phyloP scores from a whole-genome alignment of 805 yeast species.

The Komagataella ulmi region DNA sequence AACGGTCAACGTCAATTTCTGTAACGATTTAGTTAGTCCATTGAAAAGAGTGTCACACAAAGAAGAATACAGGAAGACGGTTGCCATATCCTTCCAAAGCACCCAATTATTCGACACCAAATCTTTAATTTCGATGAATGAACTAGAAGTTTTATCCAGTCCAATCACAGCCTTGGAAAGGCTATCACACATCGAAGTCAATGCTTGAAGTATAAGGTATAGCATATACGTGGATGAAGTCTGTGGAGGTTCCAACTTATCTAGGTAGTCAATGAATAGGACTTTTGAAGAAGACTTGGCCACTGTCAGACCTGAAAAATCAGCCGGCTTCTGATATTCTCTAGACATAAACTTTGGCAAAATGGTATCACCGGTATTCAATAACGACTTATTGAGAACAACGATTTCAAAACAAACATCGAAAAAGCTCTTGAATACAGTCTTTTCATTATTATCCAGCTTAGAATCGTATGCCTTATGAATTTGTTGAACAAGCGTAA shows the following conservation, averaged over 20 bases:
- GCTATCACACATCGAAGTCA: constrained; percentile 53
- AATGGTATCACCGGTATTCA: constrained; percentile 21
- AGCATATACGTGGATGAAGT: constrained; percentile 50
- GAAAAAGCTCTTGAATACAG: constrained; percentile 45
- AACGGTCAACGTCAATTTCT: constrained; percentile 69
- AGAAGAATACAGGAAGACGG: constrained; percentile 46
- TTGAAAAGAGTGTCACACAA: constrained; percentile 65
- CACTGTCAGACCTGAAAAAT: constrained; percentile 20
- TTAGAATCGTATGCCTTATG: constrained; percentile 50
- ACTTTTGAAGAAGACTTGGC: constrained; percentile 34
- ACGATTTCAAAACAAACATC: constrained; percentile 24
- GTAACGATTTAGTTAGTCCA: constrained; percentile 55
- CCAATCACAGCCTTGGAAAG: constrained; percentile 38
- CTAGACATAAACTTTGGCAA: constrained; percentile 14
- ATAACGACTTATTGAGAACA: constrained; percentile 14
- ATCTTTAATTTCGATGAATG: constrained; percentile 8
- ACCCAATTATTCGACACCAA: constrained; percentile 21
- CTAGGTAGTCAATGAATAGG: constrained; percentile 61
- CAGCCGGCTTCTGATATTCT: constrained; percentile 2
- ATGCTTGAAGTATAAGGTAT: constrained; percentile 39
- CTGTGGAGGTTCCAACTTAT: constrained; percentile 66
- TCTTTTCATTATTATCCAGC: constrained; percentile 35
- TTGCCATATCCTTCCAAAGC: constrained; percentile 27
- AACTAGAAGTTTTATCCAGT: constrained; percentile 7
- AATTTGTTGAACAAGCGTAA: constrained; percentile 32